Evolutionary conservation across 352 stramenopile species (phyloP).

Genomic region (Pythium rishiriense): DNA sequence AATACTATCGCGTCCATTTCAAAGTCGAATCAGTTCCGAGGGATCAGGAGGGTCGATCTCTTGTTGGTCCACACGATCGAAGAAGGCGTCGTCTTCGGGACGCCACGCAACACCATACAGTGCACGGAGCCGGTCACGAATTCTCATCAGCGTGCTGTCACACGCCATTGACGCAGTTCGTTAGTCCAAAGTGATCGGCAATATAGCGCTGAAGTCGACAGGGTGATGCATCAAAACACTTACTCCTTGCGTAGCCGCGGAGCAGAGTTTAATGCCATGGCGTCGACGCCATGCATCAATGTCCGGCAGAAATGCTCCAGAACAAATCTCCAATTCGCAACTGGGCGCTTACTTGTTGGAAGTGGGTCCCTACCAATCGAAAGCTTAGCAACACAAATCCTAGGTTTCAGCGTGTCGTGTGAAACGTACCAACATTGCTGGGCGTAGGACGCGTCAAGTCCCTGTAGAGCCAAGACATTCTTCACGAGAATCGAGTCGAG

Average conservation of each 20-base stretch:
- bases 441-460: slow-evolving; percentile 25
- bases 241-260: slow-evolving; percentile 27
- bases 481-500: slow-evolving; percentile 29
- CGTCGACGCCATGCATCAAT: slow-evolving; percentile 16
- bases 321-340: slow-evolving; percentile 29
- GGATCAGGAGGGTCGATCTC: slow-evolving; percentile 16
- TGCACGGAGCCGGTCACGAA: slow-evolving; percentile 58
- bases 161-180: not conserved
- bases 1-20: slow-evolving; percentile 6
- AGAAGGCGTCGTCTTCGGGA: slow-evolving; percentile 50
- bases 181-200: too few relatives aligned
- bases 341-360: slow-evolving; percentile 22
- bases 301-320: slow-evolving; percentile 29
- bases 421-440: slow-evolving; percentile 34
- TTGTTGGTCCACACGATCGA: slow-evolving; percentile 33
- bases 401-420: too few relatives aligned
- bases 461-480: slow-evolving; percentile 25
- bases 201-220: too few relatives aligned
- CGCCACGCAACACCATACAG: slow-evolving; percentile 54
- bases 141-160: slow-evolving; percentile 55
- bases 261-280: not conserved
- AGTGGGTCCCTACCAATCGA: slow-evolving; percentile 28
- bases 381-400: too few relatives aligned
- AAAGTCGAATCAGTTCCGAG: slow-evolving; percentile 17
- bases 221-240: not conserved